phyloP scores from a whole-genome alignment of 208 protist species.

The Sergeia podlipaevii region DNA sequence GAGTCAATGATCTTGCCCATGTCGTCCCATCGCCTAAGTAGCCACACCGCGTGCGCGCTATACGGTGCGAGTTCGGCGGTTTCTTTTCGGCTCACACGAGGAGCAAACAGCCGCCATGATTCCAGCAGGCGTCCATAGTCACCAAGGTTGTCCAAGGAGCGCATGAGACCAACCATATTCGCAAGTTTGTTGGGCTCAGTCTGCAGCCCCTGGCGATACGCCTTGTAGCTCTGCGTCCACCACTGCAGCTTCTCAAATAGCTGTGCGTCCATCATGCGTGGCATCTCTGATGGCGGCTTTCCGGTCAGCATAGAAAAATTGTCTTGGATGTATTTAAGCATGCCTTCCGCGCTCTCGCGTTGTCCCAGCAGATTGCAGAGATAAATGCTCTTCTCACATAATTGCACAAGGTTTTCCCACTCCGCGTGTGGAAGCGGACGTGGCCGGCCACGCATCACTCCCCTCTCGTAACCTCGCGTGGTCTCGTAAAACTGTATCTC shows the following conservation, averaged over 20 bases:
- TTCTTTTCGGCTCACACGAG: conserved; percentile 64
- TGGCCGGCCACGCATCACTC: conserved; percentile 55
- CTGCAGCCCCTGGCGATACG: conserved; percentile 80
- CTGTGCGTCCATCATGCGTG: conserved; percentile 83
- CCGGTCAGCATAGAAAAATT: conserved; percentile 86
- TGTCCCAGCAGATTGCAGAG: conserved; percentile 98
- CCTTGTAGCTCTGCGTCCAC: conserved; percentile 96
- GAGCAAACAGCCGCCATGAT: conserved; percentile 69
- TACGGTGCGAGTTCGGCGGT: conserved; percentile 90
- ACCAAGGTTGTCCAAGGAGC: conserved; percentile 96
- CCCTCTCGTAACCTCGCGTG: conserved; percentile 70
- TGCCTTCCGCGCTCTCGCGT: conserved; percentile 96
- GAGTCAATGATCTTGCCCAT: conserved; percentile 90
- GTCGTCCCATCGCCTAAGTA: conserved; percentile 90
- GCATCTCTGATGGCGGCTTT: conserved; percentile 55
- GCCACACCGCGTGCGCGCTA: conserved; percentile 94
- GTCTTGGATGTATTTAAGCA: conserved; percentile 94
- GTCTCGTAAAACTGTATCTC: conserved; percentile 89
- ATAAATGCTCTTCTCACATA: conserved; percentile 94
- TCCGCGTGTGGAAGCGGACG: conserved; percentile 49
- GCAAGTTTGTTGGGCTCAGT: conserved; percentile 82
- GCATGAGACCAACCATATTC: conserved; percentile 94
- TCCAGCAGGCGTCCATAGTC: conserved; percentile 90
- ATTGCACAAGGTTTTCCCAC: conserved; percentile 62
- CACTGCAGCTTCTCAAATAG: conserved; percentile 97